phyloP scores from a whole-genome alignment of 768 basidiomycete species.

The Leccinum imitatum region DNA sequence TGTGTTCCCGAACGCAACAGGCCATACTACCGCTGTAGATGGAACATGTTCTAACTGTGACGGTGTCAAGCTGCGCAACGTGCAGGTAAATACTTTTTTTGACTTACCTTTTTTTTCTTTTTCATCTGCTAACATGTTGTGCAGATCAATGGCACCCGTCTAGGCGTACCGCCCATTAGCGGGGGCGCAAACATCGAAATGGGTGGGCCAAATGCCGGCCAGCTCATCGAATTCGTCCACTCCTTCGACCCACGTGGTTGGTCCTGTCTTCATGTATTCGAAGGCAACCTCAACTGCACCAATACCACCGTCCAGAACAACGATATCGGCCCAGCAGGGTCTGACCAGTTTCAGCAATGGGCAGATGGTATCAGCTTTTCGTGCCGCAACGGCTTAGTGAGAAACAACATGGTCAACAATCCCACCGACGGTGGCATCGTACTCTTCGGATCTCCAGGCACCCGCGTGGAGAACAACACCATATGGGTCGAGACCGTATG shows the following conservation, averaged over 20 bases:
- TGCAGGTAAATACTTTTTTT: constrained; percentile 50
- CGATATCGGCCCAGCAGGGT: constrained; percentile 78
- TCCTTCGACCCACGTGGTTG: constrained; percentile 78
- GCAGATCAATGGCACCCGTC: constrained; percentile 74
- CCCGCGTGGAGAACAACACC: constrained; percentile 71
- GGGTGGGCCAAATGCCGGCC: constrained; percentile 70
- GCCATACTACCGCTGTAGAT: constrained; percentile 73
- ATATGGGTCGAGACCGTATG: constrained; percentile 69
- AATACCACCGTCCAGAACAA: constrained; percentile 73
- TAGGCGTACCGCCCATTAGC: constrained; percentile 45
- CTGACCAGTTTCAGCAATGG: constrained; percentile 67
- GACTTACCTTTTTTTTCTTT: neutral
- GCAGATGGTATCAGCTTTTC: constrained; percentile 80
- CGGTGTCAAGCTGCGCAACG: constrained; percentile 63
- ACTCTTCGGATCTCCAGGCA: constrained; percentile 73
- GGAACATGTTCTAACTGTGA: constrained; percentile 60
- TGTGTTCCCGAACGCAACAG: constrained; percentile 50
- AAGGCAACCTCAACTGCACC: constrained; percentile 64
- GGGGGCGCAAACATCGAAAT: constrained; percentile 85
- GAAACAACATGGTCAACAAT: constrained; percentile 67
- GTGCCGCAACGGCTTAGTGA: constrained; percentile 59
- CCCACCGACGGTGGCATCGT: constrained; percentile 83
- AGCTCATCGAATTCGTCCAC: constrained; percentile 74
- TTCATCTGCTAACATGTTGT: constrained; percentile 1
- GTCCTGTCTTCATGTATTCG: constrained; percentile 77